Percentiles rank a stretch among this genome's conserved stretches.
Conservation (phyloP, 2,329 filamentous ascomycete genomes). For the Penicillium frequentans region DNA sequence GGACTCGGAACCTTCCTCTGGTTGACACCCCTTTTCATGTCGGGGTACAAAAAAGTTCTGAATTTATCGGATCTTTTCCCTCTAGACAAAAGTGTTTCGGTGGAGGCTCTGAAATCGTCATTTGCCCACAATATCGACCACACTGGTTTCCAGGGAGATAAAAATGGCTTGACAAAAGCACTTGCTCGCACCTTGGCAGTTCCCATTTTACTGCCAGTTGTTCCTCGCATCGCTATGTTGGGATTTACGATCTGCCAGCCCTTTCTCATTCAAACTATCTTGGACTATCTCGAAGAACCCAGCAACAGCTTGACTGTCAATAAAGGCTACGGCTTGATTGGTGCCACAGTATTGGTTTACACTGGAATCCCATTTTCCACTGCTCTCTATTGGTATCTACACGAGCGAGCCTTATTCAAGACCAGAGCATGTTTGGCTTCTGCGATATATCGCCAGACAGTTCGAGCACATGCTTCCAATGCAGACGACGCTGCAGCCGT, state of each 20-base stretch:
- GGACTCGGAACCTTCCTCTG: neutral
- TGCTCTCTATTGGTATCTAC: neutral
- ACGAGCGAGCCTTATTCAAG: constrained; percentile 10
- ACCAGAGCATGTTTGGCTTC: constrained; percentile 2
- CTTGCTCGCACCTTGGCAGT: neutral
- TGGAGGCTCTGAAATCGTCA: neutral
- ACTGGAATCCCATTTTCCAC: constrained; percentile 42
- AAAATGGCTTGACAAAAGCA: neutral
- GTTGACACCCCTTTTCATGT: neutral
- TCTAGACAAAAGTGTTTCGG: neutral
- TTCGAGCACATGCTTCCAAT: constrained; percentile 15
- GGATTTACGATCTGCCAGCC: neutral
- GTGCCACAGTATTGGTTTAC: constrained; percentile 44
- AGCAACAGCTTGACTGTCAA: neutral
- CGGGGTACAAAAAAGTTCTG: neutral
- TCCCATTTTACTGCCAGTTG: neutral
- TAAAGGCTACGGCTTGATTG: constrained; percentile 42
- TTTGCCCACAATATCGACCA: neutral
- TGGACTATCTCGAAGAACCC: neutral
- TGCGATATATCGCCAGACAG: constrained; percentile 37
- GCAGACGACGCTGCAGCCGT: constrained; percentile 22
- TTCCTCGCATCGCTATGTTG: neutral
- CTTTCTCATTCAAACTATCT: neutral
- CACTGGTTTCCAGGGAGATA: neutral
- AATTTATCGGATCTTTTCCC: neutral